Percentiles rank a stretch among this genome's conserved stretches.
These are phyloP conservation scores for Magnaporthiopsis rhizophila DNA, from an alignment of 2,329 filamentous ascomycete species.

Conservation along the genomic window DNA sequence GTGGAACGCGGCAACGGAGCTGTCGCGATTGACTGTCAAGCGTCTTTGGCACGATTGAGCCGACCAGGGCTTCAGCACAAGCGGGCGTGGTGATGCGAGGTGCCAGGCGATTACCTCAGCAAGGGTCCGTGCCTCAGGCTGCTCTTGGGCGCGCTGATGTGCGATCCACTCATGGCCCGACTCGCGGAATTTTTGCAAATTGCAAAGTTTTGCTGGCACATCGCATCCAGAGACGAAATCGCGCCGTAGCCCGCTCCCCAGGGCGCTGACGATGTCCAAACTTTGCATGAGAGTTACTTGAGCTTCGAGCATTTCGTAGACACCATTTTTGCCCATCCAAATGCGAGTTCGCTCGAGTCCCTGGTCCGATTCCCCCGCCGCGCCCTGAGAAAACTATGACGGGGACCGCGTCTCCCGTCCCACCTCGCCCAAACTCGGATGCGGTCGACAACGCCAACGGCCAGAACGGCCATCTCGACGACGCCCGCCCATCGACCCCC, in stretches of 20 bases:
- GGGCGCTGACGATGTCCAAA: conserved; percentile 48
- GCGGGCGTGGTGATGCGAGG: conserved; percentile 5
- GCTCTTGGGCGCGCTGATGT: conserved; percentile 7
- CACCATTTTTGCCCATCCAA: conserved; percentile 45
- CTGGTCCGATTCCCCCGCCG: conserved; percentile 38
- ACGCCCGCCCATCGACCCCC: conserved; percentile 12
- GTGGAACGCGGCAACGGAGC: conserved; percentile 10
- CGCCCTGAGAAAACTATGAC: conserved; percentile 44
- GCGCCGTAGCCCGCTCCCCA: conserved; percentile 36
- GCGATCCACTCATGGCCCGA: neutral
- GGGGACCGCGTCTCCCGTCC: conserved; percentile 49
- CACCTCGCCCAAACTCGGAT: conserved; percentile 30
- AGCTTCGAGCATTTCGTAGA: conserved; percentile 43
- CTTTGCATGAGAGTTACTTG: conserved; percentile 35
- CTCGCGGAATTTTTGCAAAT: conserved; percentile 24
- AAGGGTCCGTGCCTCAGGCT: conserved; percentile 12
- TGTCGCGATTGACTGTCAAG: conserved; percentile 1
- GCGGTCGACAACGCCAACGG: conserved; percentile 14
- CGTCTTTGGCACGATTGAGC: conserved; percentile 2
- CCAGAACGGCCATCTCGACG: conserved; percentile 16
- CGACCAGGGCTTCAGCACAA: neutral
- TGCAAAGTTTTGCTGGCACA: conserved; percentile 41
- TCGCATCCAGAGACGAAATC: conserved; percentile 33
- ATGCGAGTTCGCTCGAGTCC: conserved; percentile 51
- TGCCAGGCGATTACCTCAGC: conserved; percentile 8